Conservation (phyloP, 768 basidiomycete species). For the Leucosporidium yakuticum region DNA sequence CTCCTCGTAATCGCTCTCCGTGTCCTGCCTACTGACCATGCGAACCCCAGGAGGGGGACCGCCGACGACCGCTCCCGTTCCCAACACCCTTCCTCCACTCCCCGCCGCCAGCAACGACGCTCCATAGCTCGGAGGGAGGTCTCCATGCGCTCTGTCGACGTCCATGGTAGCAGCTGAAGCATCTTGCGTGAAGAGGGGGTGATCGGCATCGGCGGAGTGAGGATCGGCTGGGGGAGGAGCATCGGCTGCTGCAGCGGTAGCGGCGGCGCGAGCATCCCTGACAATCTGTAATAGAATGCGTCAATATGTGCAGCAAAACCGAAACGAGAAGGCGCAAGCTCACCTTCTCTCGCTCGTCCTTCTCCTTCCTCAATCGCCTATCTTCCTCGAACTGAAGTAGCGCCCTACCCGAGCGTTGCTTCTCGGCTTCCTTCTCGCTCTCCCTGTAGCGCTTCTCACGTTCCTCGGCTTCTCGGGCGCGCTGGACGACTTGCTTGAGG, state of each 20-base stretch:
- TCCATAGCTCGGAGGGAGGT: neutral
- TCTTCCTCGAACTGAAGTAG: conserved; percentile 28
- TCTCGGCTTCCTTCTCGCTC: conserved; percentile 16
- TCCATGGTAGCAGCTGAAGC: conserved; percentile 3
- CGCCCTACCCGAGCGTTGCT: conserved; percentile 15
- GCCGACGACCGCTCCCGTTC: conserved; percentile 1
- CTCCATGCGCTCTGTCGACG: neutral
- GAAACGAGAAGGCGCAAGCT: neutral
- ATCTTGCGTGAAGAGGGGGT: neutral
- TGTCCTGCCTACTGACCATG: neutral
- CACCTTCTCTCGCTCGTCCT: conserved; percentile 25
- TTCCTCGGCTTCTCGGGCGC: conserved; percentile 24
- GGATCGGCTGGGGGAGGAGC: neutral
- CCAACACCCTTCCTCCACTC: neutral
- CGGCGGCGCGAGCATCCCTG: conserved; percentile 8
- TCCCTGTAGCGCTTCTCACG: conserved; percentile 27
- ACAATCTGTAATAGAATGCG: neutral
- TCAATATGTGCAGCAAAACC: neutral
- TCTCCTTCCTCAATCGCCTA: conserved; percentile 12
- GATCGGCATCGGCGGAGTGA: neutral
- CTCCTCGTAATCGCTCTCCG: neutral
- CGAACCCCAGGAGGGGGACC: neutral
- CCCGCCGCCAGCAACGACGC: neutral
- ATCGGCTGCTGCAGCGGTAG: neutral
- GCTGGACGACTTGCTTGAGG: neutral